Conservation (phyloP, 2,329 filamentous ascomycete genomes). For the Fusarium xyrophilum region DNA sequence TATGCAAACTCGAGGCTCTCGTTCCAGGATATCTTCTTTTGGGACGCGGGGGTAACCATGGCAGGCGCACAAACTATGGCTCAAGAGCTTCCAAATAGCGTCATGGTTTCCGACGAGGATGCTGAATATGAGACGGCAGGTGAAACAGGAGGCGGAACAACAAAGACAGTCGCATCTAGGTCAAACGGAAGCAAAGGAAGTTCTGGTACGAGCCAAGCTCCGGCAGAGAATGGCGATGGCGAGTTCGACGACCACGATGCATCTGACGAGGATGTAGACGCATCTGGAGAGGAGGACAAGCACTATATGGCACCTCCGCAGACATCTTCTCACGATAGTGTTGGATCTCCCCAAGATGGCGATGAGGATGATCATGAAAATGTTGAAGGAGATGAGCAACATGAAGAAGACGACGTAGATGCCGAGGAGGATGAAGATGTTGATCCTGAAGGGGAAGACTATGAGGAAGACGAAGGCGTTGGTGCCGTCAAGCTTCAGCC, state of each 20-base stretch:
- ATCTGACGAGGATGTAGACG: conserved; percentile 53
- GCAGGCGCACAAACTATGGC: conserved; percentile 62
- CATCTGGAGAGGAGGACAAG: conserved; percentile 53
- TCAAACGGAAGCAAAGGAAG: neutral
- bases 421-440: conserved; percentile 49
- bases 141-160: conserved; percentile 42
- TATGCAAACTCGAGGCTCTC: conserved; percentile 41
- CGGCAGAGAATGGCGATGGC: conserved; percentile 44
- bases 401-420: conserved; percentile 31
- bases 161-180: conserved; percentile 32
- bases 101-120: conserved; percentile 59
- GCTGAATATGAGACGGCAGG: conserved; percentile 52
- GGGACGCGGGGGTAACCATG: conserved; percentile 50
- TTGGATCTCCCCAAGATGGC: conserved; percentile 42
- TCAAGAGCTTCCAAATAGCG: conserved; percentile 65
- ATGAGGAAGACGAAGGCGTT: conserved; percentile 61
- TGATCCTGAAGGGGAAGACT: conserved; percentile 41
- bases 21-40: conserved; percentile 25
- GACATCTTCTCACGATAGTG: conserved; percentile 37
- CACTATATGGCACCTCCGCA: conserved; percentile 41
- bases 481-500: conserved; percentile 64
- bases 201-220: neutral
- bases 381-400: conserved; percentile 50
- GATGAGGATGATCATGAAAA: conserved; percentile 34
- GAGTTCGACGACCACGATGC: conserved; percentile 51